Evolutionary conservation across 148 eudicot genomes (phyloP), one percentile per base, ranked within the genome.

Genomic region (Vaccinium corymbosum): DNA sequence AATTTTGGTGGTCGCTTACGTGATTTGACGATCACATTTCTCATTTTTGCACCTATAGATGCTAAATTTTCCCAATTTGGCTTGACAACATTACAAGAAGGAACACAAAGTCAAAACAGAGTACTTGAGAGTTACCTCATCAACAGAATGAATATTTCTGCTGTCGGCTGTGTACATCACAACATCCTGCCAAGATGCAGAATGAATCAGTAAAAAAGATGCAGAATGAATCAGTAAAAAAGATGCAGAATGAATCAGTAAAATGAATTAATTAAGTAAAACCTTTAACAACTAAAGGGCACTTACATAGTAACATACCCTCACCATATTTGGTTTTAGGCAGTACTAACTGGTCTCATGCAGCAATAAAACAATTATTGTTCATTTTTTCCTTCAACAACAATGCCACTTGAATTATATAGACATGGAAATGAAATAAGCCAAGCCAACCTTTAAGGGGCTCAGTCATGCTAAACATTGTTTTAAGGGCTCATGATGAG

Each of bases 141-240:
- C 97, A 81, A 97, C 99, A 83, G 92, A 93, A 84, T 97, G 99
- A 84, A 90, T 78, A 85, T 97, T 97, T 82, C 86, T 89, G 81
- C 87, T 82, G 87, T 97, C 99, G 80, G 98, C 99, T 78, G 99
- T 91, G 90, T 97, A 97, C 80, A 97, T 84, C 66, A 94, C 80
- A 81, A 89, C 92, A 87, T 97, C 99, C 99, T 96, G 87, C 42
- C 64, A 75, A 86, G 66, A 85, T 17, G 51, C 64, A 66, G 83
- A 61, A 50, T 22, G 16, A 57, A 81, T 57, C 29, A 79, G 79
- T 84, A 81, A 85, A 71, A 86, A 75, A 86, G 66, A 85, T 17
- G 51, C 64, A 66, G 83, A 61, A 50, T 22, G 16, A 57, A n/a
- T n/a, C n/a, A n/a, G n/a, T n/a, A n/a, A n/a, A n/a, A n/a, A 75